Percentiles rank a stretch among this genome's conserved stretches.
These are phyloP conservation scores for Ogataea angusta DNA, from an alignment of 805 yeast species.

Conservation along the genomic window DNA sequence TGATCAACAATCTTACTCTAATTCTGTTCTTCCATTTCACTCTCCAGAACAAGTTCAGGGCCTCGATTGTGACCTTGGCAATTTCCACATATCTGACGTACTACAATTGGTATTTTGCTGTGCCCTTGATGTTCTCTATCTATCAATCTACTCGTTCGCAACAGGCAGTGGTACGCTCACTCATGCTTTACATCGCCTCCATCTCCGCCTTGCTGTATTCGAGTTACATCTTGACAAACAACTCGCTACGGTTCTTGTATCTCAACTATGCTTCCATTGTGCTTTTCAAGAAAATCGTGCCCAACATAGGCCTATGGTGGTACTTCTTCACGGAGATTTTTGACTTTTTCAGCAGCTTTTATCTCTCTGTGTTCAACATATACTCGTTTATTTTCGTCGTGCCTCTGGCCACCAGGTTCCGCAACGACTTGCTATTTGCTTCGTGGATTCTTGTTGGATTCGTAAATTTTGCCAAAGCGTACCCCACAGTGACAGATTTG, in stretches of 20 bases:
- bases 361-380: conserved; percentile 77
- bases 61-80: conserved; percentile 54
- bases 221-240: conserved; percentile 39
- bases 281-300: conserved; percentile 67
- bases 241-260: conserved; percentile 44
- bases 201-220: conserved; percentile 30
- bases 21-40: conserved; percentile 46
- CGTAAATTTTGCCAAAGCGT: conserved; percentile 69
- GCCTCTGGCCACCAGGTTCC: conserved; percentile 73
- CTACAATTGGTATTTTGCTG: conserved; percentile 56
- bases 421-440: conserved; percentile 33
- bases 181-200: conserved; percentile 28
- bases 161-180: conserved; percentile 22
- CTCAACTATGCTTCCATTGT: conserved; percentile 58
- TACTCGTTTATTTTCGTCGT: conserved; percentile 62
- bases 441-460: conserved; percentile 39
- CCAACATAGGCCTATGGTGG: conserved; percentile 98
- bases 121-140: conserved; percentile 49
- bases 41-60: conserved; percentile 35
- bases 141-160: conserved; percentile 6
- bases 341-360: conserved; percentile 81
- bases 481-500: conserved; percentile 80
- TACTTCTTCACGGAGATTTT: conserved; percentile 95
- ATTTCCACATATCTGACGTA: conserved; percentile 61
- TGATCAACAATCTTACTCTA: conserved; percentile 59